Conservation (phyloP, 2,329 filamentous ascomycete genomes). For the Botrytis aclada region DNA sequence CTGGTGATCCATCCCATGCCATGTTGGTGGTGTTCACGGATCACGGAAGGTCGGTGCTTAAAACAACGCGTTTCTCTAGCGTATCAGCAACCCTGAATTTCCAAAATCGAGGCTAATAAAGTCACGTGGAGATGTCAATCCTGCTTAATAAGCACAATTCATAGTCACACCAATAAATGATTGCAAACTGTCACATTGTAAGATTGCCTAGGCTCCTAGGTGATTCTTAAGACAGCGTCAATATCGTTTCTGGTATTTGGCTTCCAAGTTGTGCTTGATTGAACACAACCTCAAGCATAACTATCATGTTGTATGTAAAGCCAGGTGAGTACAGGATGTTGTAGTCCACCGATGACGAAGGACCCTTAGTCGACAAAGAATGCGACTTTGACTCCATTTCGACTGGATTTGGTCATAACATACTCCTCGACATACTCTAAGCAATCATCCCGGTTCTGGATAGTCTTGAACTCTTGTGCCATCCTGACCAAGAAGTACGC, state of each 20-base stretch:
- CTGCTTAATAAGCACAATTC: neutral
- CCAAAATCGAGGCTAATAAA: neutral
- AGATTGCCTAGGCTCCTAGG: no score
- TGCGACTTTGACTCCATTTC: slow-evolving; percentile 10
- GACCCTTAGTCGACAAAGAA: neutral
- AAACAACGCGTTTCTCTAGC: neutral
- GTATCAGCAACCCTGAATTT: neutral
- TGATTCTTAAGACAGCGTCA: neutral
- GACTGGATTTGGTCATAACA: slow-evolving; percentile 7
- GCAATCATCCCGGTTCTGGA: slow-evolving; percentile 14
- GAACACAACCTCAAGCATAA: neutral
- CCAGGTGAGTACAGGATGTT: neutral
- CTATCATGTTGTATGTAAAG: neutral
- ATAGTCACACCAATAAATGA: neutral
- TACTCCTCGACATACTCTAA: slow-evolving; percentile 11
- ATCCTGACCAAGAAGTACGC: slow-evolving; percentile 3
- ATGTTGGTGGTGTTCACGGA: neutral
- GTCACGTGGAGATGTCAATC: no score
- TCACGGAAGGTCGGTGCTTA: slow-evolving; percentile 15
- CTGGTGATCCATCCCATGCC: neutral
- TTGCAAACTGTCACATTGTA: neutral
- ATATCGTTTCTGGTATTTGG: neutral
- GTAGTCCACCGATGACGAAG: neutral
- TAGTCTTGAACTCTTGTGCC: slow-evolving; percentile 9
- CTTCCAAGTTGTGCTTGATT: neutral